Base-by-base conservation (phyloP, 2,329 filamentous ascomycete genomes). In the Metarhizium anisopliae region DNA sequence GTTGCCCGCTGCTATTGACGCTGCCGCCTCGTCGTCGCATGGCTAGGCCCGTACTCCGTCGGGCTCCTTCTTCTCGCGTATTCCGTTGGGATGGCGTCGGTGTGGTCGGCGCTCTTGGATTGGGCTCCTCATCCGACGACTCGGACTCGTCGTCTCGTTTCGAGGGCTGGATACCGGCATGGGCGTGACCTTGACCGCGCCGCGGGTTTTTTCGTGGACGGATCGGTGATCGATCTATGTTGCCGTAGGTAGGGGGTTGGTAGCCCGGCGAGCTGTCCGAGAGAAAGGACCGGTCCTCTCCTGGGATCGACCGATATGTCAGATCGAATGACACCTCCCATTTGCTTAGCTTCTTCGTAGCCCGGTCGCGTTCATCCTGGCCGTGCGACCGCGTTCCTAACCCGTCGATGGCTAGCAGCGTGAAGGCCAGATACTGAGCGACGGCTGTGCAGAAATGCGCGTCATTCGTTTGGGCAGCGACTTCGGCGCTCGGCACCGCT, bases 401-500 rank as follows among this genome's bases (percentile, higher is more conserved):
- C 4, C 18, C 20, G 20, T 59, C 57, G 5, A 70, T 56, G 18
- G 67, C 65, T 32, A 68, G 45, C 4, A 70, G 42, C 16, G 50
- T 64, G 51, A 70, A 70, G 2, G 65, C 65, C 16, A 55, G 60
- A 42, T 63, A 60, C 55, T 70, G 65, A 29, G 61, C 59, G 13
- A 70, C 60, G 11, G 66, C 66, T 2, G 67, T 64, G 40, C 59
- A 66, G 11, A 56, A 54, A 18, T 52, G 57, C 42, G 55, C 40
- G 55, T 64, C 38, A 13, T 59, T 49, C 29, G 54, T 56, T 53
- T 69, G 59, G 2, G 58, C 63, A 25, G 20, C 29, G 2, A 65
- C 64, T 55, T 71, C 65, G 0, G 53, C 56, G 8, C 35, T 49
- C 4, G 67, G 68, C 58, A 69, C 63, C 1, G 67, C 66, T 13